Evolutionary conservation across 2,329 filamentous ascomycete genomes (phyloP), one percentile per base, ranked within the genome.

Genomic region (Aureobasidium melanogenum): DNA sequence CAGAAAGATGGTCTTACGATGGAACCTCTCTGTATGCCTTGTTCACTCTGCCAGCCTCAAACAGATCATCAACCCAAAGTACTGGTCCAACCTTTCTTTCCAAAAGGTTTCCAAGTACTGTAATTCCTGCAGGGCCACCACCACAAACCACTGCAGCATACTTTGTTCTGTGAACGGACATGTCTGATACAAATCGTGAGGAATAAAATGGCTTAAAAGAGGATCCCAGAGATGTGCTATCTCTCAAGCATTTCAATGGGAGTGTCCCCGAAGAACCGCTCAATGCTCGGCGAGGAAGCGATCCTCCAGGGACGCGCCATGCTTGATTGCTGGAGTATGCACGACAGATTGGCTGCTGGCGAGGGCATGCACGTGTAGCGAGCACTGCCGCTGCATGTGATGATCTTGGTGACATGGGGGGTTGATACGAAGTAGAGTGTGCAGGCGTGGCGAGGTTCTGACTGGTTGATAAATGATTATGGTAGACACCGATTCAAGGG

Each of bases 11-110:
- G 38, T 63, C 74, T 63, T 66, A 76, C 75, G 77, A 80, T 17
- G 84, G 84, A 22, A 86, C 84, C 67, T 85, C 83, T 51, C 83
- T 77, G 68, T 87, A 87, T 67, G 75, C 76, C 62, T 75, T 74
- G 65, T 73, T 73, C 46, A 74, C 66, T 48, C 72, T 64, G 14
- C 72, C 72, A 10, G 69, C 83, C 26, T 79, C 72, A 66, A 86
- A 85, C 2, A 70, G 68, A 36, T 82, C 77, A 67, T 86, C 84
- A 43, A 85, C 74, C 84, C 84, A 87, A 56, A 82, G 70, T 52
- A 86, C 77, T 15, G 77, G 78, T 3, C 56, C 56, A 8, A 79
- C 72, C 50, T 78, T 76, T 34, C 78, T 76, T 67, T 86, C 82
- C 19, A 87, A 75, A 19, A 87, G 71, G 66, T 84, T 85, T n/a